These are phyloP conservation scores for Salvia splendens DNA, from an alignment of 257 asterid genomes.

Conservation along the genomic window DNA sequence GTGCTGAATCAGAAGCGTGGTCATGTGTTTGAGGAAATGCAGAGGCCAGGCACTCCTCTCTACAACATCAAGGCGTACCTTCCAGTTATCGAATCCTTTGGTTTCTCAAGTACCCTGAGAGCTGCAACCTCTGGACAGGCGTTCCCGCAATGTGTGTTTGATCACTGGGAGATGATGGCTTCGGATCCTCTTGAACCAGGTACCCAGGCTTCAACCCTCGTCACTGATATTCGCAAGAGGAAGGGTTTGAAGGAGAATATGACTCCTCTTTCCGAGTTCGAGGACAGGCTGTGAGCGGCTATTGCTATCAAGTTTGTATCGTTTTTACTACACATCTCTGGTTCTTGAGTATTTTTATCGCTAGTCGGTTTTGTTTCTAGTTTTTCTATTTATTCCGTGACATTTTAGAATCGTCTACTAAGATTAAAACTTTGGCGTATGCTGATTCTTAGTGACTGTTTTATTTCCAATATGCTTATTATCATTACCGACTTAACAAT, in stretches of 20 bases:
- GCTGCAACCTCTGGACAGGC: constrained; percentile 58
- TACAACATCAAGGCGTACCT: constrained; percentile 29
- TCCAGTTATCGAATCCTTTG: constrained; percentile 32
- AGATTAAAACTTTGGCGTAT: too few relatives aligned
- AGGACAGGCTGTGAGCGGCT: constrained; percentile 42
- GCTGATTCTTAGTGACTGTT: too few relatives aligned
- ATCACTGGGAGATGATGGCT: constrained; percentile 56
- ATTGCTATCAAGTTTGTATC: neutral
- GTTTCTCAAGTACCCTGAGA: constrained; percentile 40
- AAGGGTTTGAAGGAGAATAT: constrained; percentile 60
- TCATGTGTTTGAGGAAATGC: constrained; percentile 49
- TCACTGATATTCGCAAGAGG: constrained; percentile 47
- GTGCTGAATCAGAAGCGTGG: constrained; percentile 53
- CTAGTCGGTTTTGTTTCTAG: neutral
- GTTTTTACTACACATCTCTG: too few relatives aligned
- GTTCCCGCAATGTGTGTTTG: constrained; percentile 49
- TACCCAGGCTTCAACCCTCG: constrained; percentile 33
- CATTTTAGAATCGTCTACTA: too few relatives aligned
- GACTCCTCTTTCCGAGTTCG: constrained; percentile 44
- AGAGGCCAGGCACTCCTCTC: constrained; percentile 38
- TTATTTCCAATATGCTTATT: too few relatives aligned
- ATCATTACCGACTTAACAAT: too few relatives aligned
- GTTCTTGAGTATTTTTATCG: neutral
- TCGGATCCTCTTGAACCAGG: constrained; percentile 19
- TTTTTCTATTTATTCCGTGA: neutral